phyloP scores from a whole-genome alignment of 2,329 filamentous ascomycete genomes.

The Sarocladiaceae sp. region DNA sequence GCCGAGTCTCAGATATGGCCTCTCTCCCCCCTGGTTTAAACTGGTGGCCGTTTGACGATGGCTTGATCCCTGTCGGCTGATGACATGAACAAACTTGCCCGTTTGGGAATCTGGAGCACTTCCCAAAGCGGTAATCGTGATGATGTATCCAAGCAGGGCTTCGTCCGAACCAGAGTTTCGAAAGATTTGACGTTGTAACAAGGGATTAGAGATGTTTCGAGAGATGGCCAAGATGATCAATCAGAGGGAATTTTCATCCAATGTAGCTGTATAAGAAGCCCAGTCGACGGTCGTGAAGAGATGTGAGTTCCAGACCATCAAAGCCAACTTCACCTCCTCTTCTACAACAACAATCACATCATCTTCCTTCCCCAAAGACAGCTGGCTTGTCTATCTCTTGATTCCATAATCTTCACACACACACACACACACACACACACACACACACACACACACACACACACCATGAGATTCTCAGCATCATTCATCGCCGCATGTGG shows the following conservation, averaged over 20 bases:
- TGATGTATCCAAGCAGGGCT: slow-evolving; percentile 3
- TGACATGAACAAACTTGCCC: slow-evolving; percentile 7
- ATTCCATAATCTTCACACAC: not conserved
- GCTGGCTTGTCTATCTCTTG: not conserved
- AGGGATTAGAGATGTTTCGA: not conserved
- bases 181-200: not conserved
- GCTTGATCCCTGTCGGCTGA: not conserved
- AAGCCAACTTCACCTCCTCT: not conserved
- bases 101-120: not conserved
- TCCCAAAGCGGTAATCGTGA: slow-evolving; percentile 7
- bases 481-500: slow-evolving; percentile 1
- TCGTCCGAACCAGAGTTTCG: not conserved
- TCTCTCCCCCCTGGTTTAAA: not conserved
- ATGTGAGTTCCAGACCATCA: not conserved
- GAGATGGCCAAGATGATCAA: not conserved
- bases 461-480: slow-evolving; percentile 2
- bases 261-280: no score
- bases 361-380: not conserved
- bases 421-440: not conserved
- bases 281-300: no score
- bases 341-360: not conserved
- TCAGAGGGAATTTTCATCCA: not conserved
- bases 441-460: not conserved
- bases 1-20: not conserved
- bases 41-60: not conserved